Base-by-base conservation (phyloP, 225 moss, liverwort and hornwort species). In the Pseudoscleropodium purum region DNA sequence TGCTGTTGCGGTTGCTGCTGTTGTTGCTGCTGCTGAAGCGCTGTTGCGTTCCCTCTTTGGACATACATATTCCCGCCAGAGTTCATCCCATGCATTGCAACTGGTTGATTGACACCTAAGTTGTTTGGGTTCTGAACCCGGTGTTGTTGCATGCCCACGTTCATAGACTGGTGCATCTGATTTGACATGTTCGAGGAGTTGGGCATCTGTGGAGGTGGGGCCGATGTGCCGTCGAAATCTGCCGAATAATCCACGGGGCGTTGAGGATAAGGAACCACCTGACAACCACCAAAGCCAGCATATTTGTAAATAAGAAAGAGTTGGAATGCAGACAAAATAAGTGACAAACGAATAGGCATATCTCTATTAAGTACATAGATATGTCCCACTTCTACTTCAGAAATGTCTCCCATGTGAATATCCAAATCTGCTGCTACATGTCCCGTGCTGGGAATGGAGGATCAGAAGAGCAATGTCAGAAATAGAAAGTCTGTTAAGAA, bases 241-340 rank as follows among this genome's bases (percentile, higher is more conserved):
- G 97, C 96, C 61, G 99, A 99, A 68, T 90, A 93, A 90, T 99
- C 99, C 81, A 99, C 99, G 57, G 97, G 99, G 63, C 97, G 96
- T 64, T 93, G 89, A 82, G 99, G 99, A 90, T 99, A 99, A 16
- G 86, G 90, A 83, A 99, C 97, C 89, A 95, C 93, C 93, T 95
- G 89, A 72, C 73, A 81, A 82, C 41, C 85, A 87, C 62, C 47
- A 75, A 37, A 49, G 51, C 13, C 37, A 65, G 70, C 61, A 75
- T 45, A 77, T 30, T 63, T 47, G 61, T 75, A 56, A 88, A 34
- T 72, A 61, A 60, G 21, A 84, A n/a, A 86, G 37, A 64, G 30
- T 29, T 62, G 52, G 62, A 81, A 52, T 36, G 17, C 29, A 52
- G 78, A 66, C 7, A 73, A 79, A 57, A 75, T 29, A 83, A 69